Conservation (phyloP, 805 yeast species). For the Priceomyces melissophilus region DNA sequence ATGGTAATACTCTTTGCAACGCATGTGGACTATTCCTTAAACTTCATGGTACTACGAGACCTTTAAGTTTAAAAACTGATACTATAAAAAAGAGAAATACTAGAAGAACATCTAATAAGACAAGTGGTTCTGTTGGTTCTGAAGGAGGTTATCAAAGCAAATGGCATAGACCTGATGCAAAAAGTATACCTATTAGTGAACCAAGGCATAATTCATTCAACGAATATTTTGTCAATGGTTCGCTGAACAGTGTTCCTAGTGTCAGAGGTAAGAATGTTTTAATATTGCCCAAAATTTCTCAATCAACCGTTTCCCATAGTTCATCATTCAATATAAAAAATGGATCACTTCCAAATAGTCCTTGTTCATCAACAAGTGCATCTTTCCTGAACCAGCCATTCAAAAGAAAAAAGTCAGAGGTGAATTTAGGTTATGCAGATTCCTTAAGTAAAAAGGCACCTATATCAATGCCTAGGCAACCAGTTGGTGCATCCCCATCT, state of each 20-base stretch:
- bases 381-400: constrained; percentile 27
- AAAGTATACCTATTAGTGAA: constrained; percentile 6
- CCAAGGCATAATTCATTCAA: constrained; percentile 3
- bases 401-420: constrained; percentile 41
- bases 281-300: constrained; percentile 39
- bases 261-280: constrained; percentile 34
- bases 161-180: not conserved
- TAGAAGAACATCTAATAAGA: constrained; percentile 22
- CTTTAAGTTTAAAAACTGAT: constrained; percentile 54
- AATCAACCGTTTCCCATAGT: constrained; percentile 10
- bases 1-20: constrained; percentile 59
- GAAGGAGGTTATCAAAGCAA: constrained; percentile 3
- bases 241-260: constrained; percentile 3
- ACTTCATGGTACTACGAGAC: constrained; percentile 60
- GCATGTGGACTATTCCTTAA: constrained; percentile 63
- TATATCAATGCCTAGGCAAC: constrained; percentile 10
- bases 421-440: constrained; percentile 20
- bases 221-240: constrained; percentile 3
- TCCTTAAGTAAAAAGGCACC: constrained; percentile 19
- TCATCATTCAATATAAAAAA: constrained; percentile 17
- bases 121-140: not conserved
- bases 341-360: constrained; percentile 26
- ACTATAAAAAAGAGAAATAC: constrained; percentile 56
- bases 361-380: constrained; percentile 16
- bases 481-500: constrained; percentile 7